These are phyloP conservation scores for Paecilomyces sp. DNA, from an alignment of 2,329 filamentous ascomycete genomes.

Conservation along the genomic window DNA sequence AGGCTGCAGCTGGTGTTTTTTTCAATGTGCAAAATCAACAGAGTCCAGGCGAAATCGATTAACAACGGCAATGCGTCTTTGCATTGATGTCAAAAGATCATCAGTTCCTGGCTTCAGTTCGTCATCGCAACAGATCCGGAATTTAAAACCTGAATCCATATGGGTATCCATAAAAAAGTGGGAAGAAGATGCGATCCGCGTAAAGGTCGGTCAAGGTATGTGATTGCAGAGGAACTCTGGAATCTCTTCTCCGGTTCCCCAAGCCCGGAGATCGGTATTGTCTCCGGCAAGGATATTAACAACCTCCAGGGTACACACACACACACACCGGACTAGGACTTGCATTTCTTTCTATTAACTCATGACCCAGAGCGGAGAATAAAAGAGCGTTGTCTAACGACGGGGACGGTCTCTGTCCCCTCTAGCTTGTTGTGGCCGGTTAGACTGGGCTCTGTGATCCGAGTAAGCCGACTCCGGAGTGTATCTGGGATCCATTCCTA, in stretches of 20 bases:
- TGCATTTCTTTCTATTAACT: not conserved
- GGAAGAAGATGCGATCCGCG: constrained; percentile 2
- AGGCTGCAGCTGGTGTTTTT: not conserved
- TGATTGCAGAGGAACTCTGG: not conserved
- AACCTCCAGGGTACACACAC: not conserved
- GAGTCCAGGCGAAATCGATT: not conserved
- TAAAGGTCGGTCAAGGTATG: constrained; percentile 1
- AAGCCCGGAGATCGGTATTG: not conserved
- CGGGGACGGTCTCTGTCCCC: constrained; percentile 30
- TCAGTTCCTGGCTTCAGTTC: not conserved
- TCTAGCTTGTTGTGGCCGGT: constrained; percentile 31
- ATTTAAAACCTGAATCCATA: constrained; percentile 2
- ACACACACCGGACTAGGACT: not conserved
- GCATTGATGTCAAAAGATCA: not conserved
- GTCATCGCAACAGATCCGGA: not conserved
- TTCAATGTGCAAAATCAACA: not conserved
- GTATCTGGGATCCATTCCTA: constrained; percentile 38
- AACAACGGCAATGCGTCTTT: not conserved
- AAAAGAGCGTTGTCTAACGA: constrained; percentile 18
- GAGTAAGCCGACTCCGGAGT: constrained; percentile 29
- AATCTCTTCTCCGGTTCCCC: not conserved
- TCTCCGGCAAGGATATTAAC: not conserved
- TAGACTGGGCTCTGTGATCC: constrained; percentile 22
- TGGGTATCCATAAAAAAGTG: not conserved
- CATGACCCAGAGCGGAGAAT: not conserved